Conservation (phyloP, 192 early-diverging fungal species). For the Spizellomyces punctatus region DNA sequence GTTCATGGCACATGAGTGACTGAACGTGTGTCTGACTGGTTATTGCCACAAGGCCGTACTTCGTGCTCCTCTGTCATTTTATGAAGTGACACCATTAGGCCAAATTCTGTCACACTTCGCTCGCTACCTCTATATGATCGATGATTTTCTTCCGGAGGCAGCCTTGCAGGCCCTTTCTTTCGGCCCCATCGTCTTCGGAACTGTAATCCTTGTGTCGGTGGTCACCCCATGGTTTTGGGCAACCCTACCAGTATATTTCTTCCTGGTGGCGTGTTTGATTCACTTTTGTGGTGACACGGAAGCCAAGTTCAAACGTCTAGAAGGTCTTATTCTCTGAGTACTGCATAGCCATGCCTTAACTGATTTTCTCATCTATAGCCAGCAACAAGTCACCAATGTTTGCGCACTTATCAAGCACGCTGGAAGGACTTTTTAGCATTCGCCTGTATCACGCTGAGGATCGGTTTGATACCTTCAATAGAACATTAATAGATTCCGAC, state of each 20-base stretch:
- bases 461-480: constrained; percentile 64
- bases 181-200: constrained; percentile 49
- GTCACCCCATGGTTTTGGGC: constrained; percentile 62
- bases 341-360: constrained; percentile 12
- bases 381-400: constrained; percentile 72
- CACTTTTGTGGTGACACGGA: constrained; percentile 45
- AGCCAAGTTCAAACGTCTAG: constrained; percentile 57
- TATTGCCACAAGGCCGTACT: constrained; percentile 56
- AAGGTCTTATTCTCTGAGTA: constrained; percentile 41
- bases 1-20: constrained; percentile 47
- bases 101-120: constrained; percentile 62
- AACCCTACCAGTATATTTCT: constrained; percentile 45
- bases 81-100: constrained; percentile 66
- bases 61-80: constrained; percentile 75
- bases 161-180: constrained; percentile 43
- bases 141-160: constrained; percentile 61
- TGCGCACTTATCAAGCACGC: constrained; percentile 68
- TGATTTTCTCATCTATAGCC: constrained; percentile 36
- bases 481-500: constrained; percentile 65
- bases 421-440: constrained; percentile 72
- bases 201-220: constrained; percentile 51
- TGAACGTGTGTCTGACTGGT: constrained; percentile 9
- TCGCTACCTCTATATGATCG: constrained; percentile 65
- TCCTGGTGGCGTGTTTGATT: constrained; percentile 2
- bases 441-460: constrained; percentile 66